Evolutionary conservation across 2,329 filamentous ascomycete species (phyloP), one percentile per base, ranked within the genome.

Genomic region (Ceratocystis variospora): DNA sequence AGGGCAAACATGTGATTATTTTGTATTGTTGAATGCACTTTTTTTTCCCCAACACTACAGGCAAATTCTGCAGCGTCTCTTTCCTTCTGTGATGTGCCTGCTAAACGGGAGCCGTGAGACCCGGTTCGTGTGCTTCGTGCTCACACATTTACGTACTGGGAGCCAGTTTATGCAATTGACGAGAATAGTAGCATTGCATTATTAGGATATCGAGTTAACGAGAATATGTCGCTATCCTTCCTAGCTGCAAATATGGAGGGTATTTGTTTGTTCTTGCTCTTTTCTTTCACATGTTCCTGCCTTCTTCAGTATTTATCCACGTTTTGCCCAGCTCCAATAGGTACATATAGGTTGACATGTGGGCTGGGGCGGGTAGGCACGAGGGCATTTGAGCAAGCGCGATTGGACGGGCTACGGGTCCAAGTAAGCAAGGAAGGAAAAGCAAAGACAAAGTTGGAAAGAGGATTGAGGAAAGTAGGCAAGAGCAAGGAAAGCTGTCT

Each of bases 361-460:
- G 61, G 44, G 28, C 7, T 31, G 28, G 31, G 48, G 10, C 22
- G 17, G 48, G 19, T 31, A 59, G 28, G 12, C 61, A 63, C 61
- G 61, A 63, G 61, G 61, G 41, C 46, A 25, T 25, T 33, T 12
- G 10, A 33, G 17, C 19, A 46, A 63, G 61, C 22, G 61, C 37
- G 44, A 63, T 63, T 63, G 61, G 61, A 63, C 44, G 61, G 61
- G 48, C 44, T n/a, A 15, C 55, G n/a, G 55, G 7, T 15, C 37
- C 10, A 41, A 8, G 19, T 8, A n/a, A 31, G 28, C 31, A 33
- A 31, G 48, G n/a, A 53, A n/a, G 48, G 22, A 19, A 17, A 59
- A n/a, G 33, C 8, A 59, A 59, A 59, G n/a, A 59, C 6, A 59
- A 37, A 59, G 55, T 19, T 15, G 33, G 55, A 19, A 59, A 37